Percentiles rank a stretch among this genome's conserved stretches.
phyloP scores from a whole-genome alignment of 2,329 filamentous ascomycete genomes.

The Claviceps arundinis region DNA sequence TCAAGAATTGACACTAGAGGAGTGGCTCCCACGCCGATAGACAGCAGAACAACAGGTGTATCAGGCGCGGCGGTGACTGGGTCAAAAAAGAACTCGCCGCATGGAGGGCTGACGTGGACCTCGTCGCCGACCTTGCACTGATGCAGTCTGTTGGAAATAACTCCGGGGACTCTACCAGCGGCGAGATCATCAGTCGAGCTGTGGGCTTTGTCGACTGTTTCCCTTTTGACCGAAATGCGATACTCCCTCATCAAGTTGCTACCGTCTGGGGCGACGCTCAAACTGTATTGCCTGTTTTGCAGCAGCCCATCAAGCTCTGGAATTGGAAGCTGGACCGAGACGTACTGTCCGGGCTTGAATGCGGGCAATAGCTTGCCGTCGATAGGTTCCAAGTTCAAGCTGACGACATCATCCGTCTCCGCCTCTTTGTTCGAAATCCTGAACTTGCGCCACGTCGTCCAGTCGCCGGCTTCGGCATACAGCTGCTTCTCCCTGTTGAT shows the following conservation, averaged over 20 bases:
- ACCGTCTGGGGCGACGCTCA: slow-evolving; percentile 42
- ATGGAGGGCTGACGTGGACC: slow-evolving; percentile 41
- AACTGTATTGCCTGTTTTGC: slow-evolving; percentile 64
- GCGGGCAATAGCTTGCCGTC: slow-evolving; percentile 43
- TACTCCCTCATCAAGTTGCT: slow-evolving; percentile 43
- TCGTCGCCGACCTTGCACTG: slow-evolving; percentile 35
- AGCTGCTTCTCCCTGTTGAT: slow-evolving; percentile 50
- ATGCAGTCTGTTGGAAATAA: slow-evolving; percentile 42
- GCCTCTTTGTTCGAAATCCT: slow-evolving; percentile 44
- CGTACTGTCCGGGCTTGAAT: slow-evolving; percentile 61
- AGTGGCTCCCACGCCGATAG: slow-evolving; percentile 55
- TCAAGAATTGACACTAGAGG: slow-evolving; percentile 54
- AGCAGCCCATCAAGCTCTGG: slow-evolving; percentile 43
- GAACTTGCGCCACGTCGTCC: slow-evolving; percentile 38
- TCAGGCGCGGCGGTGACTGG: slow-evolving; percentile 24
- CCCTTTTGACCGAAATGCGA: slow-evolving; percentile 64
- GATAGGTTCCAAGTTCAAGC: slow-evolving; percentile 53
- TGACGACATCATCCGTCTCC: slow-evolving; percentile 49
- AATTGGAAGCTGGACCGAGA: slow-evolving; percentile 50
- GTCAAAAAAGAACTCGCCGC: slow-evolving; percentile 50
- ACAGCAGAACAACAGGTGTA: slow-evolving; percentile 50
- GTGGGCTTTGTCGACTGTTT: slow-evolving; percentile 15
- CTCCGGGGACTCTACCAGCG: slow-evolving; percentile 25
- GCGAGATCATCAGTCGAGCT: slow-evolving; percentile 19
- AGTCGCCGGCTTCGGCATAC: slow-evolving; percentile 36